Evolutionary conservation across 352 stramenopile species (phyloP).

Genomic region (Phytophthora pini): DNA sequence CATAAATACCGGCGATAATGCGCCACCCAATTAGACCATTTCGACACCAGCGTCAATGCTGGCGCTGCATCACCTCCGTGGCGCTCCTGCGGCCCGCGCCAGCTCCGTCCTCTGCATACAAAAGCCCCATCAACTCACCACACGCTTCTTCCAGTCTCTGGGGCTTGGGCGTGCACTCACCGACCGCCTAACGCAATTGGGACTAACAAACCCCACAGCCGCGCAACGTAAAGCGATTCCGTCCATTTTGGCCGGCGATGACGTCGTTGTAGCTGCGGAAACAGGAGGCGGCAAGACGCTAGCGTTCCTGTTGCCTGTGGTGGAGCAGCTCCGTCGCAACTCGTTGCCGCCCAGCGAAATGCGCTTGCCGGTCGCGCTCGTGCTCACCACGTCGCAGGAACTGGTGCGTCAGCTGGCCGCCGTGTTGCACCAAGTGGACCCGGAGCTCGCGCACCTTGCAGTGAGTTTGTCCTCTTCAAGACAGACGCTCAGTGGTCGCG

Average conservation of each 20-base stretch:
- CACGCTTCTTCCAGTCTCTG: conserved; percentile 62
- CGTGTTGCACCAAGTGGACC: conserved; percentile 53
- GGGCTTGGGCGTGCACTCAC: conserved; percentile 46
- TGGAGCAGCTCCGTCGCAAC: conserved; percentile 46
- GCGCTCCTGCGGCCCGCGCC: not conserved
- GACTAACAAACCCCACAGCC: conserved; percentile 53
- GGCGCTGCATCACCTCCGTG: conserved; percentile 9
- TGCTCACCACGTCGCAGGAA: conserved; percentile 90
- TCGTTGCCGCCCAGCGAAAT: conserved; percentile 44
- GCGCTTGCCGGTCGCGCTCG: conserved; percentile 62
- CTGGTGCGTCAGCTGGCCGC: conserved; percentile 76
- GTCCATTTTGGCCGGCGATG: conserved; percentile 47
- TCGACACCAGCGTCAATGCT: conserved; percentile 3
- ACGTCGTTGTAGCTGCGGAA: conserved; percentile 95
- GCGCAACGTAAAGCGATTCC: conserved; percentile 71
- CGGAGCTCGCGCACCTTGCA: conserved; percentile 43
- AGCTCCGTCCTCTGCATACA: conserved; percentile 4
- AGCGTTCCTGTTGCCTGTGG: conserved; percentile 93
- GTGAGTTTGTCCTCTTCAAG: conserved; percentile 64
- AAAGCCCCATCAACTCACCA: not conserved
- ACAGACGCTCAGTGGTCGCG: conserved; percentile 45
- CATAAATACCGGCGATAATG: not conserved
- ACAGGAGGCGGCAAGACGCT: conserved; percentile 97
- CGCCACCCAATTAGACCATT: conserved; percentile 15
- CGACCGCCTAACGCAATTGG: conserved; percentile 44